Evolutionary conservation across 306 rosid species (phyloP).

Genomic region (Malus asiatica): DNA sequence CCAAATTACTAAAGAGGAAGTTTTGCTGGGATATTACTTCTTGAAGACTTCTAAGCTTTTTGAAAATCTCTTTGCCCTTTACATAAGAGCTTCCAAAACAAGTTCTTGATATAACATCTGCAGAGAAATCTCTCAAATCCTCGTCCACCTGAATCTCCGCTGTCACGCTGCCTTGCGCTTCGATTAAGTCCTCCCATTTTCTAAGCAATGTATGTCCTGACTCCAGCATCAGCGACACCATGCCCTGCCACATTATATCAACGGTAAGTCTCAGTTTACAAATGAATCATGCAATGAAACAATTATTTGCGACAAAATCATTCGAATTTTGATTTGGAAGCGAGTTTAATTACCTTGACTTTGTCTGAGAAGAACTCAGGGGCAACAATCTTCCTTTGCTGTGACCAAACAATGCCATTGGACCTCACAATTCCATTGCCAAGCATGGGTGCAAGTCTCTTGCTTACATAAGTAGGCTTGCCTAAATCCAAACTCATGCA

Average conservation of each 20-base stretch:
- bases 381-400: slow-evolving; percentile 81
- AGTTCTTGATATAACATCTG: slow-evolving; percentile 84
- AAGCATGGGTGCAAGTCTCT: slow-evolving; percentile 68
- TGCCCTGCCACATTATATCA: slow-evolving; percentile 44
- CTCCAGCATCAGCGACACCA: slow-evolving; percentile 69
- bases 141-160: slow-evolving; percentile 65
- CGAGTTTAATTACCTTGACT: slow-evolving; percentile 48
- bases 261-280: background rate
- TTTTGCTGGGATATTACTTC: slow-evolving; percentile 40
- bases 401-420: slow-evolving; percentile 67
- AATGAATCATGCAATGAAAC: too few species aligned
- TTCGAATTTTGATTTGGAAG: background rate
- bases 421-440: slow-evolving; percentile 82
- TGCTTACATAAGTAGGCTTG: slow-evolving; percentile 66
- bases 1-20: slow-evolving; percentile 46
- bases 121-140: slow-evolving; percentile 60
- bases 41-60: slow-evolving; percentile 70
- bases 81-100: slow-evolving; percentile 81
- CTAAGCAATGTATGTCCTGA: slow-evolving; percentile 47
- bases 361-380: slow-evolving; percentile 87
- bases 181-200: slow-evolving; percentile 56
- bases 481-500: slow-evolving; percentile 55
- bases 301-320: too few species aligned
- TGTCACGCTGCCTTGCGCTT: slow-evolving; percentile 23
- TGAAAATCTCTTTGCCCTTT: slow-evolving; percentile 65